These are phyloP conservation scores for Pelargonium citronellum DNA, from an alignment of 441 rosid genomes.

Conservation along the genomic window DNA sequence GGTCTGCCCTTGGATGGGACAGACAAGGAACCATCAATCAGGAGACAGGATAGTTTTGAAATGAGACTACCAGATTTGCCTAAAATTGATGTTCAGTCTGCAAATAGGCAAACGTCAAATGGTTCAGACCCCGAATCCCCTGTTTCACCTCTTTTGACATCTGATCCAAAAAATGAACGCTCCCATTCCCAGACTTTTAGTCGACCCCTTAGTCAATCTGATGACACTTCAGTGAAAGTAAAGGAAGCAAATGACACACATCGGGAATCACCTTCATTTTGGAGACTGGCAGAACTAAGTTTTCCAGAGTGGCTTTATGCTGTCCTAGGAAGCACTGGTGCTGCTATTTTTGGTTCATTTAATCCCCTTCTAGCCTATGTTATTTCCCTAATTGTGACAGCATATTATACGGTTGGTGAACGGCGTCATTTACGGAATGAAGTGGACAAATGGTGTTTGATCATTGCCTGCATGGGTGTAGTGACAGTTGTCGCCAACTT, in stretches of 20 bases:
- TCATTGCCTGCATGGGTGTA: conserved; percentile 90
- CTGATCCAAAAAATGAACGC: conserved; percentile 96
- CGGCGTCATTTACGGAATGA: conserved; percentile 50
- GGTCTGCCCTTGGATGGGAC: conserved; percentile 50
- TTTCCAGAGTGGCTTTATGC: conserved; percentile 98
- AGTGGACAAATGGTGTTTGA: conserved; percentile 92
- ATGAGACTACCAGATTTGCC: conserved; percentile 87
- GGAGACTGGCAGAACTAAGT: conserved; percentile 91
- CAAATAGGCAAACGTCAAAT: conserved; percentile 52
- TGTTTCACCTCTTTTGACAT: conserved; percentile 86
- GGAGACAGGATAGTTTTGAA: conserved; percentile 91
- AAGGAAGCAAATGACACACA: conserved; percentile 48
- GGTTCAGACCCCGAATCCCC: conserved; percentile 97
- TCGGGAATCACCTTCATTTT: conserved; percentile 70
- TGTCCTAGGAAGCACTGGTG: conserved; percentile 91
- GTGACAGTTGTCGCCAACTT: conserved; percentile 95
- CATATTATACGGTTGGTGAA: conserved; percentile 46
- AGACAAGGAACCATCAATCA: conserved; percentile 73
- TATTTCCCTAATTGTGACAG: conserved; percentile 74
- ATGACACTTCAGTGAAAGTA: conserved; percentile 43
- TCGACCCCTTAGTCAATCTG: conserved; percentile 68
- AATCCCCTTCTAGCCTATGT: conserved; percentile 96
- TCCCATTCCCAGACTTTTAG: conserved; percentile 98
- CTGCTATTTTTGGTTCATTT: conserved; percentile 95
- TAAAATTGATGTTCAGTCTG: conserved; percentile 73